Percentiles rank a stretch among this genome's conserved stretches.
Conservation (phyloP, 768 basidiomycete species). For the Agaricus sinodeliciosus region DNA sequence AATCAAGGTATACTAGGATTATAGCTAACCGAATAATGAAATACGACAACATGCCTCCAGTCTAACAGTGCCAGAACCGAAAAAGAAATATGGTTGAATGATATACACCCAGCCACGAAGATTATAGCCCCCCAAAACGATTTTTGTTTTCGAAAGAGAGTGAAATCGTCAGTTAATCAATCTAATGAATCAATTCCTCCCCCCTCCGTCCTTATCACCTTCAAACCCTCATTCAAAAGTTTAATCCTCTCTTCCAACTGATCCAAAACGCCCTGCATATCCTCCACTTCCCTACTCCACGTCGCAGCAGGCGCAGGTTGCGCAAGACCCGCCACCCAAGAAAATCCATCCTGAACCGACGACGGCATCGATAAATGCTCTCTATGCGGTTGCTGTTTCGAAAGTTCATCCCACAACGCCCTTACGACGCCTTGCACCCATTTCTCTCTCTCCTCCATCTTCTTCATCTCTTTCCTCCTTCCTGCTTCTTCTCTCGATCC, state of each 20-base stretch:
- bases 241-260: constrained; percentile 49
- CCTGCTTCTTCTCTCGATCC: constrained; percentile 30
- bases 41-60: too few species aligned
- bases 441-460: constrained; percentile 63
- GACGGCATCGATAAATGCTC: background rate
- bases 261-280: constrained; percentile 47
- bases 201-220: constrained; percentile 8
- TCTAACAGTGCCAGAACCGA: background rate
- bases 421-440: constrained; percentile 70
- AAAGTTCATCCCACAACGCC: constrained; percentile 68
- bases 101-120: too few species aligned
- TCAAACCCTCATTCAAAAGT: constrained; percentile 34
- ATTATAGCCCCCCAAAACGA: background rate
- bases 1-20: too few species aligned
- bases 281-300: constrained; percentile 41
- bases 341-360: constrained; percentile 8
- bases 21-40: too few species aligned
- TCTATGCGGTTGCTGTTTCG: constrained; percentile 31
- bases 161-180: background rate
- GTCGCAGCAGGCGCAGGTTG: constrained; percentile 14
- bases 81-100: background rate
- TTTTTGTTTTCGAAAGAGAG: background rate
- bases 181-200: constrained; percentile 15
- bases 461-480: constrained; percentile 44
- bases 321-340: background rate